Evolutionary conservation across 345 rosid genomes (phyloP).

Genomic region (Rhodamnia argentea): DNA sequence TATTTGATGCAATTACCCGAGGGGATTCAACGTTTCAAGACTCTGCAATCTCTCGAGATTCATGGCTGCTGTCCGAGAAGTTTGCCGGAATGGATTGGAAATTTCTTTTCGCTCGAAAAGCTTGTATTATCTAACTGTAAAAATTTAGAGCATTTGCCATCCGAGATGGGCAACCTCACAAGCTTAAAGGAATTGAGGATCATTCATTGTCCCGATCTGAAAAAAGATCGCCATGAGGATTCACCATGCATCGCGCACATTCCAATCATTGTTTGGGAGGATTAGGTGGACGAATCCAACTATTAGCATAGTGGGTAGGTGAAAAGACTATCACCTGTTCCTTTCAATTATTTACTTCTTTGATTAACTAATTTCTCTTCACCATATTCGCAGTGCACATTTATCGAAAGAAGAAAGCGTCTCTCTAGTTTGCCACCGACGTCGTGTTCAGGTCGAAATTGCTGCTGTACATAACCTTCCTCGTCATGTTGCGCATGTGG

Average conservation of each 20-base stretch:
- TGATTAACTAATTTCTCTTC: neutral
- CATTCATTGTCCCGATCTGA: fast-evolving
- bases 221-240: neutral
- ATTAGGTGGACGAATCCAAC: fast-evolving
- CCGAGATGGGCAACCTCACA: fast-evolving
- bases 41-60: neutral
- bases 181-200: neutral
- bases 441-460: slow-evolving; percentile 35
- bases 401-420: slow-evolving; percentile 1
- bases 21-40: too few species aligned
- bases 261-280: fast-evolving
- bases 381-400: neutral
- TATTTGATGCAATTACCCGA: too few species aligned
- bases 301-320: neutral
- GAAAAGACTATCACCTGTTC: neutral
- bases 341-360: neutral
- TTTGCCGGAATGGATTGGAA: neutral
- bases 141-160: fast-evolving
- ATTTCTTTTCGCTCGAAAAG: fast-evolving
- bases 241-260: fast-evolving
- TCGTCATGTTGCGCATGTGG: slow-evolving; percentile 3
- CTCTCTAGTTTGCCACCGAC: slow-evolving; percentile 33
- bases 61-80: fast-evolving
- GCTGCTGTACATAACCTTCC: slow-evolving; percentile 13
- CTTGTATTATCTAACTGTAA: fast-evolving